These are phyloP conservation scores for Aspergillus spinulosporus DNA, from an alignment of 2,329 filamentous ascomycete species.

Conservation along the genomic window DNA sequence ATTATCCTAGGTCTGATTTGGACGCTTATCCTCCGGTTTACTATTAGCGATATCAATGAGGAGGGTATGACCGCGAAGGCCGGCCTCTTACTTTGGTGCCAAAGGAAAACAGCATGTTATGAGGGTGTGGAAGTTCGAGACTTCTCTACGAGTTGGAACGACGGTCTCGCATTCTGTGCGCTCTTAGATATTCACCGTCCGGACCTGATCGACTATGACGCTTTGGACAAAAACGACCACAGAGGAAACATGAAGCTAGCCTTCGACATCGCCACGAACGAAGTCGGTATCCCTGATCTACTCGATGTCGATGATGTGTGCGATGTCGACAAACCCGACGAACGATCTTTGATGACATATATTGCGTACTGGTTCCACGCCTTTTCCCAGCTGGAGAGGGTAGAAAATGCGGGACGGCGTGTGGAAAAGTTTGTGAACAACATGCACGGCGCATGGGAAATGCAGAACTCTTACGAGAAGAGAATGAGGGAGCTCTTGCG, in stretches of 20 bases:
- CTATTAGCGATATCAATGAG: conserved; percentile 97
- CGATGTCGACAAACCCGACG: conserved; percentile 92
- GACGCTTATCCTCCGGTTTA: conserved; percentile 97
- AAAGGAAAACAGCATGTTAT: conserved; percentile 97
- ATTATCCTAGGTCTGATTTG: conserved; percentile 97
- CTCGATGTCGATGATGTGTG: conserved; percentile 98
- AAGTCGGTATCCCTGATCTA: conserved; percentile 94
- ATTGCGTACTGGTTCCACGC: conserved; percentile 99
- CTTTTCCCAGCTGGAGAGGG: conserved; percentile 97
- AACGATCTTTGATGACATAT: conserved; percentile 97
- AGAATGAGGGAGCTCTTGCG: conserved; percentile 81
- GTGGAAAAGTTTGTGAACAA: conserved; percentile 99
- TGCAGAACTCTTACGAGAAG: conserved; percentile 94
- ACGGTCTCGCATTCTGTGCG: conserved; percentile 94
- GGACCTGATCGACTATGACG: conserved; percentile 94
- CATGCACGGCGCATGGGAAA: conserved; percentile 99
- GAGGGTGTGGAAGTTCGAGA: conserved; percentile 94
- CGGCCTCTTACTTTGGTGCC: conserved; percentile 92
- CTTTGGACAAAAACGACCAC: conserved; percentile 90
- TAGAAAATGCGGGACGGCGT: conserved; percentile 92
- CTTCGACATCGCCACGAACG: conserved; percentile 92
- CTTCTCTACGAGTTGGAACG: conserved; percentile 95
- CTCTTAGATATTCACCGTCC: conserved; percentile 95
- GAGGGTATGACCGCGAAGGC: conserved; percentile 98
- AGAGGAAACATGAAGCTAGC: conserved; percentile 96